Conservation (phyloP, 164 flowering plant genomes). For the Tinospora cordifolia region DNA sequence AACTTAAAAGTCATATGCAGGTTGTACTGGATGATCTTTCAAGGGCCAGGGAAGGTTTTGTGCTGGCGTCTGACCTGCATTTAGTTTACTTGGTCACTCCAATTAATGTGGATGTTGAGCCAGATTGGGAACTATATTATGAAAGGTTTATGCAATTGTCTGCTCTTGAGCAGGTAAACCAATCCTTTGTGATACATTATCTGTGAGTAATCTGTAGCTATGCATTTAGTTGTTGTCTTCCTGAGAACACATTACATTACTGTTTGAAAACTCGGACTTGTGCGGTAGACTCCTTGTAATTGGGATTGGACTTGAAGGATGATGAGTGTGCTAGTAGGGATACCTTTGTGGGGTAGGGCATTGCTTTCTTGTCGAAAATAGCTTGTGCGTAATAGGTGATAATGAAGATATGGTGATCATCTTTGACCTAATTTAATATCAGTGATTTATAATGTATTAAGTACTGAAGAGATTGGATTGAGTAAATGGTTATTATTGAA, state of each 20-base stretch:
- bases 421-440: too few species aligned
- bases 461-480: too few species aligned
- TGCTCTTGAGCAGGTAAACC: conserved; percentile 70
- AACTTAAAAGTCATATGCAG: conserved; percentile 25
- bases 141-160: conserved; percentile 83
- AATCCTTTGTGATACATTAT: not conserved
- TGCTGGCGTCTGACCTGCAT: conserved; percentile 95
- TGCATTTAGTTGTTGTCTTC: not conserved
- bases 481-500: too few species aligned
- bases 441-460: too few species aligned
- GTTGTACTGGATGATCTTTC: conserved; percentile 88
- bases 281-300: too few species aligned
- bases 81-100: conserved; percentile 91
- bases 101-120: conserved; percentile 89
- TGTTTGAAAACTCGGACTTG: not conserved
- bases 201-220: too few species aligned
- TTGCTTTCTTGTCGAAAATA: too few species aligned
- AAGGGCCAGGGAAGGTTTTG: conserved; percentile 96
- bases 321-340: too few species aligned
- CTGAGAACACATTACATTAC: not conserved
- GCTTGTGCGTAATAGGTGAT: too few species aligned
- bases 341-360: too few species aligned
- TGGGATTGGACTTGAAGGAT: too few species aligned
- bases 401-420: too few species aligned
- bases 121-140: conserved; percentile 94